These are phyloP conservation scores for Cantharellus anzutake DNA, from an alignment of 768 basidiomycete species.

Conservation along the genomic window DNA sequence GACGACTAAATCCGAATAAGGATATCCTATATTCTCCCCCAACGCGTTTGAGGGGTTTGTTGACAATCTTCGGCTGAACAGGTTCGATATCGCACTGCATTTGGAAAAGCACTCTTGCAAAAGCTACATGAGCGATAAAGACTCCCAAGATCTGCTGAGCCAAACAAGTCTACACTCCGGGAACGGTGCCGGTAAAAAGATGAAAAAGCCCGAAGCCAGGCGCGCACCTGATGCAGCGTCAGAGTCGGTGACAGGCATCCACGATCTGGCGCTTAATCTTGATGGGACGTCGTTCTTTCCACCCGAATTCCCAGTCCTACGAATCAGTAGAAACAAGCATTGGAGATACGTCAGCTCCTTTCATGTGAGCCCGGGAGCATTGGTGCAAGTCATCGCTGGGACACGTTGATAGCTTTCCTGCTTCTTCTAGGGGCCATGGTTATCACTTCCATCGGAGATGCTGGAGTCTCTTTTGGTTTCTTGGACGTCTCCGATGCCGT, in stretches of 20 bases:
- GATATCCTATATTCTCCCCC: too few species aligned
- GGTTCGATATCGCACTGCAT: too few species aligned
- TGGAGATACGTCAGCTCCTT: slow-evolving; percentile 89
- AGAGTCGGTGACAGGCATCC: too few species aligned
- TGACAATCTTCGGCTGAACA: too few species aligned
- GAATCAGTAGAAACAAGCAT: slow-evolving; percentile 44
- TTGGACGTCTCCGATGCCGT: slow-evolving; percentile 23
- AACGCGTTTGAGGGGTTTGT: too few species aligned
- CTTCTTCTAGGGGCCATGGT: slow-evolving; percentile 60
- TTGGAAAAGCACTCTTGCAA: too few species aligned
- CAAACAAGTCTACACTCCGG: too few species aligned
- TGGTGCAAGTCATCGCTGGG: neutral
- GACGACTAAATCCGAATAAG: too few species aligned
- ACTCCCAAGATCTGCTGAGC: too few species aligned
- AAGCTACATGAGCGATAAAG: too few species aligned
- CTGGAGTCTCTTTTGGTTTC: slow-evolving; percentile 47
- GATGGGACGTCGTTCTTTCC: neutral
- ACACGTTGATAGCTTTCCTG: neutral
- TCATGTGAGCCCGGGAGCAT: slow-evolving; percentile 37
- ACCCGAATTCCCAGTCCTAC: neutral
- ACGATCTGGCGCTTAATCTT: too few species aligned
- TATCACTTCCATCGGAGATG: slow-evolving; percentile 71
- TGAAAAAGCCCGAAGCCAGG: neutral
- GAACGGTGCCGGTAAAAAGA: neutral
- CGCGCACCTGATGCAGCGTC: too few species aligned